These are phyloP conservation scores for Fomitopsis serialis DNA, from an alignment of 768 basidiomycete genomes.

Conservation along the genomic window DNA sequence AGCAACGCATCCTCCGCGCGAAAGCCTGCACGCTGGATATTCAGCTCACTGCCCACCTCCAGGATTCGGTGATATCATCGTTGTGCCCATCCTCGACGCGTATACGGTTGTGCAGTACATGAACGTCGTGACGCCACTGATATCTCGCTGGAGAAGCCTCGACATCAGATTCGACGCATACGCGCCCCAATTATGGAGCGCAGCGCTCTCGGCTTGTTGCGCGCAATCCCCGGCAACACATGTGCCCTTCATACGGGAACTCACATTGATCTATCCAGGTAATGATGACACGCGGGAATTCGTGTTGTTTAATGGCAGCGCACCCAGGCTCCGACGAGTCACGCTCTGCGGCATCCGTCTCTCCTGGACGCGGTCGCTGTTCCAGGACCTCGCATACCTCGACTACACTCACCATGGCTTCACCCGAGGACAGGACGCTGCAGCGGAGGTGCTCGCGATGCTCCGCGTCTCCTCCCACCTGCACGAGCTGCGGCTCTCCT, in stretches of 20 bases:
- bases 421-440: constrained; percentile 49
- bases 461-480: constrained; percentile 49
- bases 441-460: constrained; percentile 53
- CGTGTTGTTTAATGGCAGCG: constrained; percentile 52
- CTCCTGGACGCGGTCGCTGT: constrained; percentile 57
- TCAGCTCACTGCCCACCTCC: constrained; percentile 27
- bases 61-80: constrained; percentile 8
- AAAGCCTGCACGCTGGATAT: constrained; percentile 59
- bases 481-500: constrained; percentile 49
- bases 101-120: constrained; percentile 56
- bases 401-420: constrained; percentile 74
- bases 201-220: constrained; percentile 53
- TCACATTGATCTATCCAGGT: constrained; percentile 51
- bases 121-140: constrained; percentile 44
- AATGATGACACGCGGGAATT: constrained; percentile 73
- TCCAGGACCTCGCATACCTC: constrained; percentile 53
- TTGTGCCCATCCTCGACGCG: constrained; percentile 32
- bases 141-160: constrained; percentile 58
- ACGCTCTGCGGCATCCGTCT: constrained; percentile 63
- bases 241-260: constrained; percentile 44
- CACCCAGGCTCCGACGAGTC: constrained; percentile 50
- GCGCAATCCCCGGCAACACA: constrained; percentile 27
- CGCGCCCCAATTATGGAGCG: constrained; percentile 64
- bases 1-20: constrained; percentile 54
- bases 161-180: constrained; percentile 50